A percentile compares a stretch with the other conserved stretches of the same genome.
Evolutionary conservation across 306 rosid genomes (phyloP).

Genomic region (Rosa persica): DNA sequence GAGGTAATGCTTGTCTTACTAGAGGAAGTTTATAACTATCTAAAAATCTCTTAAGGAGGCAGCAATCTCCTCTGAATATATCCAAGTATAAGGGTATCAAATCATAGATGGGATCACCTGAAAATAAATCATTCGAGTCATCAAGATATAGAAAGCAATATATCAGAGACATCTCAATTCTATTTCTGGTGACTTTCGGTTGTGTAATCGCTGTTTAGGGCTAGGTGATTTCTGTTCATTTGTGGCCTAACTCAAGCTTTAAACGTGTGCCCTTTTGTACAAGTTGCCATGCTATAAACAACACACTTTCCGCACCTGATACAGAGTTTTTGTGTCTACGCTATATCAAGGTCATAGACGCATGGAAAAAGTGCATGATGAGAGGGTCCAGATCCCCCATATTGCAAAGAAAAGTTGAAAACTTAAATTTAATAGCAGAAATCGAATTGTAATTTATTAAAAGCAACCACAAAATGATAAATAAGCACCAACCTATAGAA

Average conservation of each 20-base stretch:
- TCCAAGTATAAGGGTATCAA: constrained; percentile 88
- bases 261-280: neutral
- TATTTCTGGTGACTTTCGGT: neutral
- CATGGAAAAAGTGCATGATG: neutral
- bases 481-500: constrained; percentile 62
- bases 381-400: neutral
- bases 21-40: constrained; percentile 88
- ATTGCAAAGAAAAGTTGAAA: neutral
- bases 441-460: neutral
- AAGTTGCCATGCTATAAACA: neutral
- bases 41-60: constrained; percentile 60
- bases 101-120: constrained; percentile 84
- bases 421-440: neutral
- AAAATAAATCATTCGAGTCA: constrained; percentile 18
- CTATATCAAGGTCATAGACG: neutral
- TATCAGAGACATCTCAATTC: neutral
- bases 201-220: neutral
- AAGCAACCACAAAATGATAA: constrained; percentile 16
- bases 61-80: constrained; percentile 76
- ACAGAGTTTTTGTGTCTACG: neutral
- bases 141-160: neutral
- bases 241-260: neutral
- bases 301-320: neutral
- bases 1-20: constrained; percentile 32
- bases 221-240: neutral